Base-by-base conservation (phyloP, 1,139 yeast genomes). In the Blastobotrys aristatus region DNA sequence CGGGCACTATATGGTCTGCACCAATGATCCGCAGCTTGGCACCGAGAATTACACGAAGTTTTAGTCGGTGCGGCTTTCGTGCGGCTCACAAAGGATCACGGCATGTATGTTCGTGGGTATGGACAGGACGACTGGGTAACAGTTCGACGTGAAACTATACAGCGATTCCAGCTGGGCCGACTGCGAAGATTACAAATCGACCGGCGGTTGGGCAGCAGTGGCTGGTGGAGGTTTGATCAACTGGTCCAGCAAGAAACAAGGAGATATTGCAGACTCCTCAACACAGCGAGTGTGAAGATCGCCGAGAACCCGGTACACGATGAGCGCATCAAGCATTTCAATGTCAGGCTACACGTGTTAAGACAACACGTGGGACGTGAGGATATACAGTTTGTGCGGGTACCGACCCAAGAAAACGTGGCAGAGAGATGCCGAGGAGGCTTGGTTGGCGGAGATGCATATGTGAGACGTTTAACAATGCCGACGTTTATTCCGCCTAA, bases 11-110 rank as follows among this genome's bases (percentile, higher is more conserved):
- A 58, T 46, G 60, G 63, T 0, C 36, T 58, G 4, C 51, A 53
- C 29, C 63, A 59, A 40, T 55, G 61, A 14, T 57, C 62, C 1
- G 29, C 47, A 16, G 50, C 54, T 34, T 58, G 62, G 57, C 51
- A 54, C 43, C 40, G 36, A 2, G 33, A 18, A 3, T 20, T 37
- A 17, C 21, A 29, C 8, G 31, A 33, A 16, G 36, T 36, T 10
- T 34, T 44, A 20, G 33, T 29, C 24, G 22, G 36, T 31, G 22
- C 52, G 18, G 57, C 50, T 14, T 31, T 31, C 17, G 30, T 13
- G 8, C 8, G 30, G 30, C 30, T 26, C 11, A 13, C 13, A 8
- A 31, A 31, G 17, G 35, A 31, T 14, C 35, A 31, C n/a, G 35
- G 17, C 5, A 45, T 49, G 7, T 10, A 24, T 10, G 14, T 17